A percentile compares a stretch with the other conserved stretches of the same genome.
phyloP scores from a whole-genome alignment of 1,139 yeast species.

The Candida sp. region DNA sequence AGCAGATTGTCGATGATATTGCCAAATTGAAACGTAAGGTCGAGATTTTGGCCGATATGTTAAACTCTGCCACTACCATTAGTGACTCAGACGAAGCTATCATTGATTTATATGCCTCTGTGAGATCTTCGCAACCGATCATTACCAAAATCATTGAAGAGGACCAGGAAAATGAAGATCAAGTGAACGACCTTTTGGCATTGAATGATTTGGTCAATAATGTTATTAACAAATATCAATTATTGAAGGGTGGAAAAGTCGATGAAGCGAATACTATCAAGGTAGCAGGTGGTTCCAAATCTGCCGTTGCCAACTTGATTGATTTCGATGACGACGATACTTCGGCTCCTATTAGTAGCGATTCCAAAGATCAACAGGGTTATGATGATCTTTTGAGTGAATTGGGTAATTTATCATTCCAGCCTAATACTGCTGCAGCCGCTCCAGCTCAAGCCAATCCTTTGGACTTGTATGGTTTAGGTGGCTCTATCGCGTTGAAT shows the following conservation, averaged over 20 bases:
- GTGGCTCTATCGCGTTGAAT: slow-evolving; percentile 40
- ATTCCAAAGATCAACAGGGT: slow-evolving; percentile 42
- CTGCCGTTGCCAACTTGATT: slow-evolving; percentile 55
- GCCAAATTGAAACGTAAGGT: slow-evolving; percentile 84
- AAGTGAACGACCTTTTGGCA: slow-evolving; percentile 61
- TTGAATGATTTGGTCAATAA: slow-evolving; percentile 78
- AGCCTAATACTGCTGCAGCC: slow-evolving; percentile 13
- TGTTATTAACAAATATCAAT: slow-evolving; percentile 63
- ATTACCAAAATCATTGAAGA: slow-evolving; percentile 83
- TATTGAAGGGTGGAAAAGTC: slow-evolving; percentile 63
- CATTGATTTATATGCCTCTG: slow-evolving; percentile 70
- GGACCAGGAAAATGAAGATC: slow-evolving; percentile 54
- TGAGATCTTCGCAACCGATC: slow-evolving; percentile 86
- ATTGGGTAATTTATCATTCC: slow-evolving; percentile 59
- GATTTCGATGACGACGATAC: slow-evolving; percentile 72
- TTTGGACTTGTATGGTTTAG: slow-evolving; percentile 43
- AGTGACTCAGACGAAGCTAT: slow-evolving; percentile 69
- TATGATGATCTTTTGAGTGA: slow-evolving; percentile 71
- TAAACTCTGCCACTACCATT: slow-evolving; percentile 44
- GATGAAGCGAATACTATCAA: slow-evolving; percentile 59
- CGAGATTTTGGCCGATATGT: slow-evolving; percentile 89
- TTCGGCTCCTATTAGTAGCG: slow-evolving; percentile 33
- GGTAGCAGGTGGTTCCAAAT: slow-evolving; percentile 26
- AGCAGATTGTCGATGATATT: slow-evolving; percentile 79
- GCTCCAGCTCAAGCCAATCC: slow-evolving; percentile 19